These are phyloP conservation scores for Glycyrrhiza uralensis DNA, from an alignment of 306 rosid genomes.

Conservation along the genomic window DNA sequence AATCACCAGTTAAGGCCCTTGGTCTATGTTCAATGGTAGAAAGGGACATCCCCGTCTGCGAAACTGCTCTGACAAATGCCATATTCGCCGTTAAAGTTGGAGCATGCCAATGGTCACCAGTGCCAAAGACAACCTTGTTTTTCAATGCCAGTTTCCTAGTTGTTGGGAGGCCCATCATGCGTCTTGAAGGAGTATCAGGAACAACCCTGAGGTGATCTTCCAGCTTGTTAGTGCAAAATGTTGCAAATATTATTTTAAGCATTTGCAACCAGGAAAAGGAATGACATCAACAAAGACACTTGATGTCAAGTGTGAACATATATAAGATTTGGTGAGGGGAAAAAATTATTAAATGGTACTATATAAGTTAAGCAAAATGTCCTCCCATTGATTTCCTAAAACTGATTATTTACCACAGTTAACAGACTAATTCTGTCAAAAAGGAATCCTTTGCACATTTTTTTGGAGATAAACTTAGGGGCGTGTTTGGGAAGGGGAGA, in stretches of 20 bases:
- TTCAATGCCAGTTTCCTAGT: constrained; percentile 85
- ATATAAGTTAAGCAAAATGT: not conserved
- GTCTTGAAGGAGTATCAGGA: constrained; percentile 71
- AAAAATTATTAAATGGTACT: not conserved
- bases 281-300: not conserved
- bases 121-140: constrained; percentile 86
- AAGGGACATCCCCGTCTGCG: constrained; percentile 94
- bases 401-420: not conserved
- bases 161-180: constrained; percentile 78
- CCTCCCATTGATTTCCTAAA: constrained; percentile 3
- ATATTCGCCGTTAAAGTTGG: constrained; percentile 91
- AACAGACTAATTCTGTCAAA: not conserved
- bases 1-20: constrained; percentile 83
- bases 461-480: constrained; percentile 16
- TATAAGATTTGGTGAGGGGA: not conserved
- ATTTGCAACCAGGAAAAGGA: not conserved
- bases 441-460: not conserved
- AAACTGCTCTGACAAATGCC: constrained; percentile 89
- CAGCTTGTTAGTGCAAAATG: constrained; percentile 25
- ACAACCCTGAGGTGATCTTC: constrained; percentile 60
- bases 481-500: no score
- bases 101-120: constrained; percentile 83
- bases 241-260: constrained; percentile 4
- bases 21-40: constrained; percentile 74
- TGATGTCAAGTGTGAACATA: constrained; percentile 5